These are phyloP conservation scores for Maudiozyma saulgeensis DNA, from an alignment of 805 yeast genomes.

Conservation along the genomic window DNA sequence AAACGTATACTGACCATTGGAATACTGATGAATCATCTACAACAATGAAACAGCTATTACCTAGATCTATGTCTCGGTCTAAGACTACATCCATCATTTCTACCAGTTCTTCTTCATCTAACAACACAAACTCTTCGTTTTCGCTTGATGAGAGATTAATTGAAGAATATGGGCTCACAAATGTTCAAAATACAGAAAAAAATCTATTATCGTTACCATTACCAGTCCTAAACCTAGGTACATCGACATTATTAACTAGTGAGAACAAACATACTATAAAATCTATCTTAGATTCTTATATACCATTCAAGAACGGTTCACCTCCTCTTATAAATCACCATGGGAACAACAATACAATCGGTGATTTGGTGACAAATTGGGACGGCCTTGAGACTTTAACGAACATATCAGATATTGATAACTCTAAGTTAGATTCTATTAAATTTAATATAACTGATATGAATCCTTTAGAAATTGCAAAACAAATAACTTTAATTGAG, in stretches of 20 bases:
- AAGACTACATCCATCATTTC: conserved; percentile 19
- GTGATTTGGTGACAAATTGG: neutral
- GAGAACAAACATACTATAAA: conserved; percentile 16
- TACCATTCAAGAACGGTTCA: neutral
- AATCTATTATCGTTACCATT: conserved; percentile 31
- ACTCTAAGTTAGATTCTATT: neutral
- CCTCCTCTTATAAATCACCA: neutral
- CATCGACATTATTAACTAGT: conserved; percentile 32
- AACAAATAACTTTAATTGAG: conserved; percentile 67
- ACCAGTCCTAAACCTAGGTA: conserved; percentile 24
- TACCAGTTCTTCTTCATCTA: conserved; percentile 14
- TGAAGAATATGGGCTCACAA: conserved; percentile 48
- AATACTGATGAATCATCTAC: conserved; percentile 29
- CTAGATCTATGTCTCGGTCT: conserved; percentile 7
- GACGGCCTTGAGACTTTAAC: neutral
- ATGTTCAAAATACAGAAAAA: conserved; percentile 29
- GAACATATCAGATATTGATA: neutral
- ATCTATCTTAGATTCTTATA: neutral
- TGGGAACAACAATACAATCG: neutral
- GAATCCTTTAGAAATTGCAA: conserved; percentile 67
- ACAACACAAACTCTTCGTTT: conserved; percentile 17
- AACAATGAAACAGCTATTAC: conserved; percentile 4
- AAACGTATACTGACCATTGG: conserved; percentile 30
- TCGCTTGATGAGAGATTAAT: conserved; percentile 40
- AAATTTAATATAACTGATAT: conserved; percentile 31